phyloP scores from a whole-genome alignment of 306 rosid species.

The Phaseolus lunatus region DNA sequence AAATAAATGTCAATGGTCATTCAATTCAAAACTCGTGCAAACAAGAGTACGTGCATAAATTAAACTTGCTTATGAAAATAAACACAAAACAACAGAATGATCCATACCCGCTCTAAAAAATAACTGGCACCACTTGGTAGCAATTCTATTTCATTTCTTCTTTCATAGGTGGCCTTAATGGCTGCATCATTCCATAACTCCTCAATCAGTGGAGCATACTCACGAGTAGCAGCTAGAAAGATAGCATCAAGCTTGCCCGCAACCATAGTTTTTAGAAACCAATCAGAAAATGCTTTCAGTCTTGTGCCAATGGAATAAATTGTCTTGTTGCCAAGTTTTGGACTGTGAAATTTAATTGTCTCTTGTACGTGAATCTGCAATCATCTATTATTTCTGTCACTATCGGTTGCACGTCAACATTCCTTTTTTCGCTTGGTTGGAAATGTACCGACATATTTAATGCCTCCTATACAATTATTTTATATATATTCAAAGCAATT shows the following conservation, averaged over 20 bases:
- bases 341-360: conserved; percentile 10
- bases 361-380: neutral
- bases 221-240: conserved; percentile 98
- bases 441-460: neutral
- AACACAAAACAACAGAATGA: conserved; percentile 35
- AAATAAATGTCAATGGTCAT: conserved; percentile 12
- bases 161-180: conserved; percentile 81
- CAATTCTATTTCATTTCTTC: conserved; percentile 92
- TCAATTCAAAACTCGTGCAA: conserved; percentile 25
- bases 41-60: conserved; percentile 1
- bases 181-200: conserved; percentile 94
- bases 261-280: conserved; percentile 96
- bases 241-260: conserved; percentile 90
- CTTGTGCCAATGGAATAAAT: conserved; percentile 86
- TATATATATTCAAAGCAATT: conserved; percentile 9
- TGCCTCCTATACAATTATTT: neutral
- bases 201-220: conserved; percentile 88
- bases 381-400: conserved; percentile 2
- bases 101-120: conserved; percentile 88
- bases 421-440: neutral
- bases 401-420: neutral
- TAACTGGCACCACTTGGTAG: conserved; percentile 88
- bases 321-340: conserved; percentile 53
- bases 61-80: conserved; percentile 33
- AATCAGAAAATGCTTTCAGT: conserved; percentile 93